Base-by-base conservation (phyloP, 2,329 filamentous ascomycete species). In the Pestalotiopsis sp. region DNA sequence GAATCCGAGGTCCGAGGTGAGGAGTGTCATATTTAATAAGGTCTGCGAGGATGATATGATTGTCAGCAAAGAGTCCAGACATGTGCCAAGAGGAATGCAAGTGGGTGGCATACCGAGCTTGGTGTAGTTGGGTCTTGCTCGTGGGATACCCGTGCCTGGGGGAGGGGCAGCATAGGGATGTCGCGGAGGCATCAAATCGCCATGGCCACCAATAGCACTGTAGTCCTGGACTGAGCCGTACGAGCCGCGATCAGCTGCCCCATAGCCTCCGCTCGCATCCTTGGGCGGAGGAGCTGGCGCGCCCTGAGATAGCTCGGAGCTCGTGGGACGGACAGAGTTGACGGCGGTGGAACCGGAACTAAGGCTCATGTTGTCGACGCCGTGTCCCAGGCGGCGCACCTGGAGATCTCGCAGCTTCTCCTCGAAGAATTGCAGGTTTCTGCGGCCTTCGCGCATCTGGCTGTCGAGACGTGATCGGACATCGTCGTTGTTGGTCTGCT, bases 21-120 rank as follows among this genome's bases (percentile, higher is more conserved):
- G 93, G 93, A 39, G 95, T 98, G 79, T 99, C 96, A 83, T 97
- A 97, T 89, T 98, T 98, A 84, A 99, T 98, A 72, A 99, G 86
- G 82, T 99, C 96, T 98, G 70, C 2, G 6, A 41, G 27, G 14
- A 31, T 39, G 11, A 25, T 13, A 27, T 17, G 13, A n/a, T 64
- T 56, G 39, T 52, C 27, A 23, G 41, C 67, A 62, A 67, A 69
- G 72, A 67, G 27, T 66, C 49, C 36, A n/a, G 65, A 20, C 38
- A 23, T n/a, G 13, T 56, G 45, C 14, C 67, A 59, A 4, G 49
- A n/a, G 20, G 36, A 41, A 23, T 52, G 41, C n/a, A 49, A 11
- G 23, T 25, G 41, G 31, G 27, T 23, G 17, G 12, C 90, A 73
- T 85, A 97, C 95, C 95, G 75, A 99, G 90, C 83, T 98, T 98